These are phyloP conservation scores for Tetrahymena malaccensis DNA, from an alignment of 73 alveolate genomes.

Conservation along the genomic window DNA sequence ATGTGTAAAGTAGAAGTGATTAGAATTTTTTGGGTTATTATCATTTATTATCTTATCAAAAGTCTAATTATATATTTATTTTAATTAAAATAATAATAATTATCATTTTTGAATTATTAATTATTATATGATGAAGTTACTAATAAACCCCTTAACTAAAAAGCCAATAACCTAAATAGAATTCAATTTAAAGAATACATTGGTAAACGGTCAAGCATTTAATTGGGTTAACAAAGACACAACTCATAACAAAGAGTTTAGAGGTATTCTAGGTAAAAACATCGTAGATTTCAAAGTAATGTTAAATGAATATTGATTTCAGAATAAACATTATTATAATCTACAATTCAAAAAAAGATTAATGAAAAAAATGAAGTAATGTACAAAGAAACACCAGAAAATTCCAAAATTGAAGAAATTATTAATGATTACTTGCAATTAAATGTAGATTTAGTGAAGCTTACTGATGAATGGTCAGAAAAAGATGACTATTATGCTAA, in stretches of 20 bases:
- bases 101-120: no score
- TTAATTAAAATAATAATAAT: no score
- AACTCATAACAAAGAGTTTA: slow-evolving; percentile 10
- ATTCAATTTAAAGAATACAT: slow-evolving; percentile 49
- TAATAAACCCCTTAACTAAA: neutral
- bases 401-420: neutral
- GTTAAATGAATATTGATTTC: neutral
- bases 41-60: no score
- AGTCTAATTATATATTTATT: no score
- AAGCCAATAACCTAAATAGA: neutral
- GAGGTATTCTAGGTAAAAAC: slow-evolving; percentile 42
- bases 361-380: slow-evolving; percentile 1
- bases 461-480: neutral
- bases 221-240: slow-evolving; percentile 50
- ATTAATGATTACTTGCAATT: neutral
- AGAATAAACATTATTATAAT: neutral
- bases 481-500: slow-evolving; percentile 26
- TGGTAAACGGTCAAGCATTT: slow-evolving; percentile 63
- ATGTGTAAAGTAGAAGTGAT: no score
- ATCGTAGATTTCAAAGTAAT: slow-evolving; percentile 38
- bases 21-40: no score
- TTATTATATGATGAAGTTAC: neutral
- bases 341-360: neutral
- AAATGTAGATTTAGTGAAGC: neutral
- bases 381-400: slow-evolving; percentile 3